Conservation (phyloP, 306 rosid genomes). For the Prunus armeniaca region DNA sequence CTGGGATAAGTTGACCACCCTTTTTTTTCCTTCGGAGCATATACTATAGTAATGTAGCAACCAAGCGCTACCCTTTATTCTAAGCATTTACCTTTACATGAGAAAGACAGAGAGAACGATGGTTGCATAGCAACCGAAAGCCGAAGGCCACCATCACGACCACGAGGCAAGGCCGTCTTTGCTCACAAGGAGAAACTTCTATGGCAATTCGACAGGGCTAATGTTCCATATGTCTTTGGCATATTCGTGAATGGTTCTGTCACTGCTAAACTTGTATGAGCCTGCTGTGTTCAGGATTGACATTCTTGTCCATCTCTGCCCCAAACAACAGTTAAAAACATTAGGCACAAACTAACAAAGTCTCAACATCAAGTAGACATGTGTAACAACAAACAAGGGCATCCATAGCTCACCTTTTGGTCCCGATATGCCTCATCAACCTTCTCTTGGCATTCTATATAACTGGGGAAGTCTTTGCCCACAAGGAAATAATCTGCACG, state of each 20-base stretch:
- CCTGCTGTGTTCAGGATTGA: slow-evolving; percentile 96
- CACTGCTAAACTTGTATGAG: slow-evolving; percentile 94
- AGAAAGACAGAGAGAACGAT: background rate
- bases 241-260: slow-evolving; percentile 93
- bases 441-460: slow-evolving; percentile 88
- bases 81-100: slow-evolving; percentile 7
- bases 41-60: background rate
- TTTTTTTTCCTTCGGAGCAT: background rate
- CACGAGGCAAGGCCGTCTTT: slow-evolving; percentile 20
- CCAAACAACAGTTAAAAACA: slow-evolving; percentile 19
- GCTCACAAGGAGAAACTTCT: slow-evolving; percentile 22
- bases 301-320: slow-evolving; percentile 93
- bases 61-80: slow-evolving; percentile 10
- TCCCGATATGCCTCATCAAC: slow-evolving; percentile 82
- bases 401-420: slow-evolving; percentile 58
- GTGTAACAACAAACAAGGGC: background rate
- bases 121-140: background rate
- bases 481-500: slow-evolving; percentile 95
- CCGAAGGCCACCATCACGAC: slow-evolving; percentile 23
- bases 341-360: slow-evolving; percentile 12
- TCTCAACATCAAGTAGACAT: background rate
- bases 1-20: background rate
- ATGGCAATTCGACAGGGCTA: slow-evolving; percentile 58
- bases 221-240: slow-evolving; percentile 90
- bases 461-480: slow-evolving; percentile 96